phyloP scores from a whole-genome alignment of 306 rosid genomes.

The Crotalaria pallida region DNA sequence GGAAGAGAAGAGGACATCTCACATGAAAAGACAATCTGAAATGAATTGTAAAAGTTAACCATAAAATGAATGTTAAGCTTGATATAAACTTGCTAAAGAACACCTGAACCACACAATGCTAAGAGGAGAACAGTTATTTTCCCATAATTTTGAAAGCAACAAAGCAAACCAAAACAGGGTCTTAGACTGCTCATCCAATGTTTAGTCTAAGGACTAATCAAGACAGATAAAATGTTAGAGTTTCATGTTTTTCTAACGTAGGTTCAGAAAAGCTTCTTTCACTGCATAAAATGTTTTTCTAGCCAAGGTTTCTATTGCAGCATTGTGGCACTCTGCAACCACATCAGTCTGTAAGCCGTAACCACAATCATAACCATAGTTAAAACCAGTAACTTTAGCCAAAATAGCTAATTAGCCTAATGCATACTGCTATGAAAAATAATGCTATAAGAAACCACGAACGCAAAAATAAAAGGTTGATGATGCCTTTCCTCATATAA shows the following conservation, averaged over 20 bases:
- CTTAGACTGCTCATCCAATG: background rate
- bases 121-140: background rate
- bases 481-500: conserved; percentile 10
- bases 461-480: no score
- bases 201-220: conserved; percentile 1
- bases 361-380: background rate
- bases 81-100: background rate
- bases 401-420: background rate
- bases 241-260: conserved; percentile 18
- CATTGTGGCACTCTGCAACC: background rate
- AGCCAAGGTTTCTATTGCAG: background rate
- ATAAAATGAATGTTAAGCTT: background rate
- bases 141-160: background rate
- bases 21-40: background rate
- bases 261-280: background rate
- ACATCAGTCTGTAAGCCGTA: background rate
- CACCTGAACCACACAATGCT: background rate
- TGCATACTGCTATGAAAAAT: background rate
- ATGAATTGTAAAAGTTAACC: background rate
- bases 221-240: background rate
- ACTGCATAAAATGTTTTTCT: no score
- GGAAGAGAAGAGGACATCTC: background rate
- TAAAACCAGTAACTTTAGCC: background rate
- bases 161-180: conserved; percentile 14
- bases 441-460: no score